Conservation (phyloP, 2,329 filamentous ascomycete genomes). For the Cladosporium sp. region DNA sequence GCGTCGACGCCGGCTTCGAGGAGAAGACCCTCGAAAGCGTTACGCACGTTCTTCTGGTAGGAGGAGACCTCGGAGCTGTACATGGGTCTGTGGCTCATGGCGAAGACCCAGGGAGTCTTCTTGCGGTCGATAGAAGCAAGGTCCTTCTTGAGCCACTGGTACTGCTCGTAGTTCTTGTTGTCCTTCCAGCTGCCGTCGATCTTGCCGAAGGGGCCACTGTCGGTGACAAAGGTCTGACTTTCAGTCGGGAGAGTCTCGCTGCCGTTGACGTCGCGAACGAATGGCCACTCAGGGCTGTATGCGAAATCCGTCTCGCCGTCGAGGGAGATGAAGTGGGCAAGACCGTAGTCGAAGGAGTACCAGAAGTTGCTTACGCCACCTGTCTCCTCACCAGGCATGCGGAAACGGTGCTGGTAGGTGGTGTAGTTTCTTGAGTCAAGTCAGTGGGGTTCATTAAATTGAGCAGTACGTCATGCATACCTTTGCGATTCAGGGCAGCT, state of each 20-base stretch:
- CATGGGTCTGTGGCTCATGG: slow-evolving; percentile 47
- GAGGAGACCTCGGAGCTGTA: slow-evolving; percentile 35
- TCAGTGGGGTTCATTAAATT: neutral
- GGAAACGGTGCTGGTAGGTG: slow-evolving; percentile 48
- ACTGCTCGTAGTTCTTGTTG: slow-evolving; percentile 39
- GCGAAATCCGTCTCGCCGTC: slow-evolving; percentile 50
- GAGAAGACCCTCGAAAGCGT: slow-evolving; percentile 44
- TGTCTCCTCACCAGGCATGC: slow-evolving; percentile 46
- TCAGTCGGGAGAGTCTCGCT: slow-evolving; percentile 38
- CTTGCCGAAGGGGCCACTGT: slow-evolving; percentile 46
- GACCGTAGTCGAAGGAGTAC: slow-evolving; percentile 51
- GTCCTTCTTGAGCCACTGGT: slow-evolving; percentile 44
- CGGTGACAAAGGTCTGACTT: slow-evolving; percentile 29
- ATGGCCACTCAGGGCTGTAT: slow-evolving; percentile 34
- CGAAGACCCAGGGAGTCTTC: slow-evolving; percentile 49
- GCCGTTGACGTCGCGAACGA: slow-evolving; percentile 28
- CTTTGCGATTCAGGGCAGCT: slow-evolving; percentile 49
- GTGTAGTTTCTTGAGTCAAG: slow-evolving; percentile 39
- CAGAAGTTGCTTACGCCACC: slow-evolving; percentile 51
- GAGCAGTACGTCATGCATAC: neutral
- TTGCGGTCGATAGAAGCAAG: slow-evolving; percentile 42
- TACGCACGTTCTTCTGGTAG: slow-evolving; percentile 25
- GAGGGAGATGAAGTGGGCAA: slow-evolving; percentile 48
- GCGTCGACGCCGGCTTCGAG: slow-evolving; percentile 45
- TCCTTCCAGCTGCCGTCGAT: neutral